phyloP scores from a whole-genome alignment of 225 moss, liverwort and hornwort genomes.

The Bryoerythrophyllum caledonicum region DNA sequence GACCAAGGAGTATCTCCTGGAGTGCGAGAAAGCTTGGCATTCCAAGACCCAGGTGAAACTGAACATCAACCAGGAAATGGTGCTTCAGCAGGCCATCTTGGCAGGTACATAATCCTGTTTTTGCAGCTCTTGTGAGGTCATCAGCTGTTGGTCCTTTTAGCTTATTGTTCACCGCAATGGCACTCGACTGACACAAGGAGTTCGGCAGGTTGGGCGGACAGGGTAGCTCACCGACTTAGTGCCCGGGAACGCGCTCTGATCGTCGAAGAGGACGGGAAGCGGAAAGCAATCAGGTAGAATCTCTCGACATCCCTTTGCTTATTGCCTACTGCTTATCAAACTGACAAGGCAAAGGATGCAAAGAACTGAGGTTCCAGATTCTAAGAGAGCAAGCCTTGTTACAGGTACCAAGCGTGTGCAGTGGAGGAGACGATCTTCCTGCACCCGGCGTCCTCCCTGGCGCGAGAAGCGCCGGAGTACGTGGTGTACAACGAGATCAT shows the following conservation, averaged over 20 bases:
- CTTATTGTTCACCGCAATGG: neutral
- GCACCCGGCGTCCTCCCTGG: conserved; percentile 76
- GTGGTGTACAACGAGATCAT: conserved; percentile 93
- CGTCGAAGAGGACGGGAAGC: conserved; percentile 60
- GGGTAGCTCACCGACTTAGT: conserved; percentile 78
- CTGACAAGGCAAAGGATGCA: too few species aligned
- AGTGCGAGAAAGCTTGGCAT: conserved; percentile 69
- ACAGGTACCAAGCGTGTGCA: conserved; percentile 78
- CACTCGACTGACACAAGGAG: conserved; percentile 19
- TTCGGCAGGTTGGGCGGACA: conserved; percentile 89
- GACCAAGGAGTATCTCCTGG: conserved; percentile 54
- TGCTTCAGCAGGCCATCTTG: conserved; percentile 85
- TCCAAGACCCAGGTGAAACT: conserved; percentile 45
- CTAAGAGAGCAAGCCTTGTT: neutral
- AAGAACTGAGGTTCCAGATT: too few species aligned
- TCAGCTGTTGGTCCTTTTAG: neutral
- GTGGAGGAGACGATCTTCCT: conserved; percentile 81
- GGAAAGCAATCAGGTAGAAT: conserved; percentile 57
- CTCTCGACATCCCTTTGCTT: conserved; percentile 4
- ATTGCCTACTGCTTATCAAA: neutral
- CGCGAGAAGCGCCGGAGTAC: conserved; percentile 79
- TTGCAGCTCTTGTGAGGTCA: neutral
- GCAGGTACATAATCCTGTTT: conserved; percentile 62
- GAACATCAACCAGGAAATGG: conserved; percentile 68
- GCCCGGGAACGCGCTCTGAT: conserved; percentile 77